Base-by-base conservation (phyloP, 345 rosid genomes). In the Dipteronia sinensis region DNA sequence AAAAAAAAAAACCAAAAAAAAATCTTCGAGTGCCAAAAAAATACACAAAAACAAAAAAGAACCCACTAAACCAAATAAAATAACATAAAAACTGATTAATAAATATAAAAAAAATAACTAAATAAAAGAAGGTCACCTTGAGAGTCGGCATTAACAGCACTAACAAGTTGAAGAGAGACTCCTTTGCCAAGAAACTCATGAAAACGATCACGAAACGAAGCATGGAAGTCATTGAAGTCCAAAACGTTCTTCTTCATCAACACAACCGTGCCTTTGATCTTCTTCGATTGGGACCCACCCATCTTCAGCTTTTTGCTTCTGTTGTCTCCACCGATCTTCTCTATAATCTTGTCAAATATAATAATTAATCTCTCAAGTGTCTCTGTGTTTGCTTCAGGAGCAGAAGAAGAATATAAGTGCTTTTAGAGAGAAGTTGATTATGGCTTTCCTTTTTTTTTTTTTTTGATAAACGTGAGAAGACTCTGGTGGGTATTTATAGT, bases 201-300 rank as follows among this genome's bases (percentile, higher is more conserved):
- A 58, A 93, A 16, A 10, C 90, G 77, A 74, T 93, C 99, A 19
- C 90, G 87, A 38, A 92, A 3, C 10, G 94, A 86, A 68, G 91
- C 93, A 13, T 80, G 38, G 73, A 90, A 88, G 81, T 95, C 98
- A 75, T 86, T 95, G 84, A 93, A 89, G 76, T 90, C 98, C 81
- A 95, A 79, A 66, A 91, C 94, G 75, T 92, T 92, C 81, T 95
- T 93, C 85, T 90, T 95, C 94, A 92, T 92, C 88, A 95, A 81
- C 71, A 92, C 91, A 51, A 88, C 96, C 19, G 80, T 91, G 8
- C 98, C 98, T 59, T 66, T 84, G 72, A 93, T 85, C 82, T 83
- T 88, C 78, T 66, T 76, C 6, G 49, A n/a, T n/a, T 58, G 23
- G 2, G 22, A 19, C 25, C 63, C 63, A 19, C 25, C 63, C 63